Evolutionary conservation across 2,329 filamentous ascomycete species (phyloP).

Genomic region (Emmonsiellopsis sp.): DNA sequence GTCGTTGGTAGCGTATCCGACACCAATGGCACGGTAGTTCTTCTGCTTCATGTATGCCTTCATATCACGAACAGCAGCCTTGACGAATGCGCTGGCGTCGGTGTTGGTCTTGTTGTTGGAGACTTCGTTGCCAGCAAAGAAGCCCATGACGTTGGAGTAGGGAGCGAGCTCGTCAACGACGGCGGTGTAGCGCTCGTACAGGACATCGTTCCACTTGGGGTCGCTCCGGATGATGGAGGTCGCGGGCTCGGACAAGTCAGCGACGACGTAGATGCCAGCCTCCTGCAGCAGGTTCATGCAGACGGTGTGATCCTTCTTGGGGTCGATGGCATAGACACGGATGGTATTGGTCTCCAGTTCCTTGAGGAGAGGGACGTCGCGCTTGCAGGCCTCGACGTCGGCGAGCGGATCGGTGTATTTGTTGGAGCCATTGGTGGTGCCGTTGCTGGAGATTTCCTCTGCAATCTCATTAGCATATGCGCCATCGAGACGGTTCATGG

Average conservation of each 20-base stretch:
- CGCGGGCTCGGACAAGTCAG: conserved; percentile 75
- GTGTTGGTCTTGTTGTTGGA: conserved; percentile 86
- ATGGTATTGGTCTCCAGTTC: conserved; percentile 83
- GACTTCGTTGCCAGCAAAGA: conserved; percentile 98
- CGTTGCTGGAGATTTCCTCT: conserved; percentile 52
- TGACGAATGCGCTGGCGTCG: conserved; percentile 83
- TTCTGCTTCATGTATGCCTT: conserved; percentile 86
- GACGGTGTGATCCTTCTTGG: conserved; percentile 62
- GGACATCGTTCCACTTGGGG: conserved; percentile 67
- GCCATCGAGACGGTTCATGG: conserved; percentile 5
- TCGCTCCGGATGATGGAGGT: conserved; percentile 76
- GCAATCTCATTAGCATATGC: conserved; percentile 4
- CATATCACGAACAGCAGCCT: conserved; percentile 91
- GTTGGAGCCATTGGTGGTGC: conserved; percentile 42
- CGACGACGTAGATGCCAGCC: conserved; percentile 89
- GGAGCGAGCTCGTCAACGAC: conserved; percentile 74
- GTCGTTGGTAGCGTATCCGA: conserved; percentile 95
- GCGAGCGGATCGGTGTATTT: conserved; percentile 77
- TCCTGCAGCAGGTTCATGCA: conserved; percentile 80
- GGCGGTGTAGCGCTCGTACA: conserved; percentile 71
- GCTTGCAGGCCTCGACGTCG: conserved; percentile 61
- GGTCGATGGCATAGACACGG: conserved; percentile 89
- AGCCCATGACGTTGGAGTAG: conserved; percentile 89
- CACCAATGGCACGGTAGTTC: conserved; percentile 68
- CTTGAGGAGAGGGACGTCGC: conserved; percentile 74